Percentiles rank a stretch among this genome's conserved stretches.
phyloP scores from a whole-genome alignment of 2,329 filamentous ascomycete genomes.

The Aureobasidium uvarum region DNA sequence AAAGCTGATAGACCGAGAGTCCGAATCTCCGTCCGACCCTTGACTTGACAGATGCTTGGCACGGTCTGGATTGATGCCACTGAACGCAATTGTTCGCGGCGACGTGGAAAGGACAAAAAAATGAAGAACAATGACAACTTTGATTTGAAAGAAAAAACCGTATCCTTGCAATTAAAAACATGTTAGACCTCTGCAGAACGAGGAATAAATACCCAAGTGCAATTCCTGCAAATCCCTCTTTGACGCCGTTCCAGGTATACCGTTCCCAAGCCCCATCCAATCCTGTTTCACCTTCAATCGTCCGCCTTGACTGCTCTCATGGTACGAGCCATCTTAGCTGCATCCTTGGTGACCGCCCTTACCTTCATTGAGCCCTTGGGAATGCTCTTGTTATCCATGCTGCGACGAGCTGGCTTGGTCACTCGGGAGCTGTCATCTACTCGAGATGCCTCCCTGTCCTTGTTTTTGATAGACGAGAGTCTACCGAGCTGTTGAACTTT shows the following conservation, averaged over 20 bases:
- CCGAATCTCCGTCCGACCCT: conserved; percentile 15
- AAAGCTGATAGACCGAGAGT: not conserved
- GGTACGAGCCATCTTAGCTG: conserved; percentile 22
- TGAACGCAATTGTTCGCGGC: not conserved
- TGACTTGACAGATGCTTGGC: conserved; percentile 9
- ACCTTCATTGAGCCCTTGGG: conserved; percentile 25
- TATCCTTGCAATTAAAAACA: conserved; percentile 13
- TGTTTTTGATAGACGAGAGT: conserved; percentile 13
- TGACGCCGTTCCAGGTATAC: conserved; percentile 14
- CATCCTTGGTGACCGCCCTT: conserved; percentile 15
- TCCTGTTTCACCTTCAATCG: not conserved
- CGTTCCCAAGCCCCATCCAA: not conserved
- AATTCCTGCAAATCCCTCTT: conserved; percentile 3
- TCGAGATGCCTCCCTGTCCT: not conserved
- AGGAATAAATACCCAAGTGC: conserved; percentile 11
- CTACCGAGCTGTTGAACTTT: not conserved
- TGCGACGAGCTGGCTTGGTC: conserved; percentile 13
- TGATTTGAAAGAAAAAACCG: not conserved
- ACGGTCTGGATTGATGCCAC: not conserved
- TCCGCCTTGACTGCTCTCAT: conserved; percentile 25
- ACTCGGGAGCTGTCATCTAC: not conserved
- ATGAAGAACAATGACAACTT: not conserved
- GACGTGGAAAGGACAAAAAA: not conserved
- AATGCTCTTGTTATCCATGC: conserved; percentile 22
- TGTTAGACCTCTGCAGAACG: not conserved